Evolutionary conservation across 768 basidiomycete genomes (phyloP).

Genomic region (Xerocomellus amylosporus): DNA sequence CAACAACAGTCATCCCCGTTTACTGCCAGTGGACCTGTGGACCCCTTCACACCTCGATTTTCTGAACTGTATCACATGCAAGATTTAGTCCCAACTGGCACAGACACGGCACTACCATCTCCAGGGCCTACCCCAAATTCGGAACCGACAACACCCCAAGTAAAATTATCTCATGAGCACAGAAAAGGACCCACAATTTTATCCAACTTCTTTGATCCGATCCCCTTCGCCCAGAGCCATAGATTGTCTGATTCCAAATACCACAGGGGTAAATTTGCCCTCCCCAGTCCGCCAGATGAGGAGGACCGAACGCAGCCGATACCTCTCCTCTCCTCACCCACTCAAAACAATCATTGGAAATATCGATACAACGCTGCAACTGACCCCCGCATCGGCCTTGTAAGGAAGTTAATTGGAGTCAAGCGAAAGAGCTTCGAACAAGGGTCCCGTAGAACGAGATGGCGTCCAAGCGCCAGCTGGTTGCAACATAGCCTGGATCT

Average conservation of each 20-base stretch:
- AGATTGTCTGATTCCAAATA: conserved; percentile 72
- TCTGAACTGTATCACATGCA: conserved; percentile 24
- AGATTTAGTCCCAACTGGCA: conserved; percentile 29
- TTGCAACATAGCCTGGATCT: conserved; percentile 48
- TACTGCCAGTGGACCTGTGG: conserved; percentile 24
- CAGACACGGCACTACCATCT: conserved; percentile 49
- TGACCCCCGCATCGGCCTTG: conserved; percentile 68
- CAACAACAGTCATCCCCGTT: conserved; percentile 32
- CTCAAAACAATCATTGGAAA: conserved; percentile 42
- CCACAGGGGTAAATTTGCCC: conserved; percentile 63
- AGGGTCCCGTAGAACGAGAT: conserved; percentile 34
- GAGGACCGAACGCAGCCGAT: conserved; percentile 36
- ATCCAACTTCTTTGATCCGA: conserved; percentile 59
- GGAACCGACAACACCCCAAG: conserved; percentile 51
- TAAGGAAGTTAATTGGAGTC: conserved; percentile 64
- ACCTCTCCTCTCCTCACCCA: conserved; percentile 17
- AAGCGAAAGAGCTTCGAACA: conserved; percentile 59
- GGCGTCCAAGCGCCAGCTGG: conserved; percentile 39
- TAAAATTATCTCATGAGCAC: conserved; percentile 41
- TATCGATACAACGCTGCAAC: conserved; percentile 57
- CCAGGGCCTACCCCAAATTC: conserved; percentile 51
- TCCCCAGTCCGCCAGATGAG: conserved; percentile 63
- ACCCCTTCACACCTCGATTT: conserved; percentile 20
- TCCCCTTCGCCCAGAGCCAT: conserved; percentile 68
- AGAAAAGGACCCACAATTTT: conserved; percentile 13